Conservation (phyloP, 805 yeast genomes). For the Pichia gijzeniarum region DNA sequence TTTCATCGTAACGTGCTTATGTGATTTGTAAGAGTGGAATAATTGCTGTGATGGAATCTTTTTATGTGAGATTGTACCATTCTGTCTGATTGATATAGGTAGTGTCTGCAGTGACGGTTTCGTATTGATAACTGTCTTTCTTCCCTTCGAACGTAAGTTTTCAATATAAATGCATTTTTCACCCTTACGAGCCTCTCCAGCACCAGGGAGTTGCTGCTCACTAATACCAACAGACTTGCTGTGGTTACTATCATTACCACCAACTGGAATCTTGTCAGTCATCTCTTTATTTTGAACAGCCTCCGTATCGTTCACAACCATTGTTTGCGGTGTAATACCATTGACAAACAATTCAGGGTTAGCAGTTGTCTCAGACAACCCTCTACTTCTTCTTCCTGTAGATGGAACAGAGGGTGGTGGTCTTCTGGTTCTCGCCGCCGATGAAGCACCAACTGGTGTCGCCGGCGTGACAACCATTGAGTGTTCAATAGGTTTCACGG, state of each 20-base stretch:
- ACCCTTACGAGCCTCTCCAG: constrained; percentile 33
- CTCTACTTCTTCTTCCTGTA: constrained; percentile 33
- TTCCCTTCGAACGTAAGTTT: constrained; percentile 11
- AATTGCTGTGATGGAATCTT: constrained; percentile 26
- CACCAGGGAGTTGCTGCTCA: not conserved
- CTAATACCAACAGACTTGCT: too few species aligned
- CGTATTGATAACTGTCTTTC: not conserved
- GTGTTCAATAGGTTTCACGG: constrained; percentile 28
- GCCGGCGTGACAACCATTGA: constrained; percentile 21
- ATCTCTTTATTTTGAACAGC: not conserved
- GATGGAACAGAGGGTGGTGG: constrained; percentile 36
- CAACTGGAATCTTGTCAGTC: too few species aligned
- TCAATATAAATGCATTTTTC: constrained; percentile 44
- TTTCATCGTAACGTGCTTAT: constrained; percentile 56
- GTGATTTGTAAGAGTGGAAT: constrained; percentile 25
- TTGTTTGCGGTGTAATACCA: not conserved
- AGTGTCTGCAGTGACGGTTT: constrained; percentile 35
- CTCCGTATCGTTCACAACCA: constrained; percentile 1
- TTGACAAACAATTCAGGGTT: constrained; percentile 28
- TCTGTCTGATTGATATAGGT: constrained; percentile 45
- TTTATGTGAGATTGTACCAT: constrained; percentile 27
- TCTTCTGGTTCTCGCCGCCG: constrained; percentile 20
- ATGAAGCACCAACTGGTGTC: constrained; percentile 8
- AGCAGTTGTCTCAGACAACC: constrained; percentile 30
- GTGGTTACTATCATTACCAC: not conserved